phyloP scores from a whole-genome alignment of 23 red algal genomes.

The Gracilaria gracilis region DNA sequence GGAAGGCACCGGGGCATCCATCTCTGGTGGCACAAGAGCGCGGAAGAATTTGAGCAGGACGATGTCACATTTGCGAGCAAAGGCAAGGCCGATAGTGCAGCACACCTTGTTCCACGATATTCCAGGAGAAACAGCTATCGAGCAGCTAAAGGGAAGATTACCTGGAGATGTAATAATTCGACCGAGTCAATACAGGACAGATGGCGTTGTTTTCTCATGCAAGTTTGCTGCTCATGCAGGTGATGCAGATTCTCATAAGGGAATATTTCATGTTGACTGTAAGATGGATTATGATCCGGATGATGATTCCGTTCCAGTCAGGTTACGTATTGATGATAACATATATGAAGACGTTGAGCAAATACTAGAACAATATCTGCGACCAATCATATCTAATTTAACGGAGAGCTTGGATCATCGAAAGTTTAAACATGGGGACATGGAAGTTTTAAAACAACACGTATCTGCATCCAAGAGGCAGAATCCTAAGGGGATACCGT shows the following conservation, averaged over 20 bases:
- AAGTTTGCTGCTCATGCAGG: constrained; percentile 71
- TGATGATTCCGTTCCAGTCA: constrained; percentile 23
- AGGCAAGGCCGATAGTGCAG: constrained; percentile 32
- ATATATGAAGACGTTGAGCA: constrained; percentile 78
- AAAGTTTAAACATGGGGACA: constrained; percentile 72
- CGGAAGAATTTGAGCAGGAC: constrained; percentile 46
- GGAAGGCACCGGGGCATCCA: constrained; percentile 18
- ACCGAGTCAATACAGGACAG: constrained; percentile 60
- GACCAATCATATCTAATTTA: constrained; percentile 72
- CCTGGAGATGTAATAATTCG: constrained; percentile 84
- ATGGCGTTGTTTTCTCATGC: constrained; percentile 75
- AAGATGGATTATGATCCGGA: constrained; percentile 50
- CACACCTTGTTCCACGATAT: constrained; percentile 77
- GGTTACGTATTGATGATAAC: constrained; percentile 66
- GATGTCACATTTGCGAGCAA: constrained; percentile 48
- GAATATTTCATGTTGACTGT: constrained; percentile 51
- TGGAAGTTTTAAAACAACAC: constrained; percentile 34
- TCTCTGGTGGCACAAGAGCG: constrained; percentile 9
- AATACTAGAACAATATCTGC: constrained; percentile 76
- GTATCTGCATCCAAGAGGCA: constrained; percentile 50
- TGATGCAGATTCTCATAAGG: constrained; percentile 45
- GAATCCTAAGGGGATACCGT: constrained; percentile 61
- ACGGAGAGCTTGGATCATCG: constrained; percentile 78
- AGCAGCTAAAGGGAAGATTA: constrained; percentile 42
- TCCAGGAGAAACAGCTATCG: constrained; percentile 63